phyloP scores from a whole-genome alignment of 2,329 filamentous ascomycete genomes.

The Tolypocladium nubicola region DNA sequence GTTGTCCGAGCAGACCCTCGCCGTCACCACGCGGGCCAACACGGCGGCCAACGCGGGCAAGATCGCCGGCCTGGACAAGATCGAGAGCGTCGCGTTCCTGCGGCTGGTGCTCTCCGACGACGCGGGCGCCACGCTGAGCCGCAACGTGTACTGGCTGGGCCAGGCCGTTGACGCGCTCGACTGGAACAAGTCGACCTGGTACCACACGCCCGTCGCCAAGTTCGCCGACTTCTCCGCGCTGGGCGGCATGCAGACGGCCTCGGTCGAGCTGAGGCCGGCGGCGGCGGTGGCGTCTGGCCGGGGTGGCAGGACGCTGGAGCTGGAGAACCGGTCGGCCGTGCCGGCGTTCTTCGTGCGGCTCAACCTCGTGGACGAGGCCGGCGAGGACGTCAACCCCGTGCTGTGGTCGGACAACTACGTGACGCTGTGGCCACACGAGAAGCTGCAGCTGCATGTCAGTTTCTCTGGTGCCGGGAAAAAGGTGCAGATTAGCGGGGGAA shows the following conservation, averaged over 20 bases:
- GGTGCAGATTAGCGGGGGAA: constrained; percentile 7
- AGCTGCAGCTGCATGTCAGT: constrained; percentile 16
- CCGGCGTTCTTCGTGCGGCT: constrained; percentile 50
- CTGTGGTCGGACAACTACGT: constrained; percentile 55
- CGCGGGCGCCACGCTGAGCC: constrained; percentile 27
- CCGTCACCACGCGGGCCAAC: constrained; percentile 30
- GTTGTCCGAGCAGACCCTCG: constrained; percentile 22
- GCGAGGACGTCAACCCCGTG: constrained; percentile 37
- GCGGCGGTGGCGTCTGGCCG: neutral
- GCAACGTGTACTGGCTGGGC: constrained; percentile 52
- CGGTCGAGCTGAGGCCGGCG: neutral
- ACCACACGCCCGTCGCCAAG: constrained; percentile 41
- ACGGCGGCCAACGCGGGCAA: constrained; percentile 20
- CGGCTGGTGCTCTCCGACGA: constrained; percentile 33
- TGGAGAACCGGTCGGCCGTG: constrained; percentile 39
- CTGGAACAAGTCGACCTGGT: constrained; percentile 49
- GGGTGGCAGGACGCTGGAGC: constrained; percentile 19
- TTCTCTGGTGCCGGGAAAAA: constrained; percentile 4
- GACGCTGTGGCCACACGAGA: constrained; percentile 48
- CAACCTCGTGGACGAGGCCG: constrained; percentile 32
- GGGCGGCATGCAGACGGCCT: constrained; percentile 23
- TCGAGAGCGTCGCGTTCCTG: constrained; percentile 36
- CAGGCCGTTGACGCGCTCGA: constrained; percentile 34
- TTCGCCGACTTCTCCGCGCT: constrained; percentile 40
- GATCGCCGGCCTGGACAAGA: constrained; percentile 13